A percentile compares a stretch with the other conserved stretches of the same genome.
Conservation (phyloP, 1,284 basidiomycete genomes). For the Athelia sp. region DNA sequence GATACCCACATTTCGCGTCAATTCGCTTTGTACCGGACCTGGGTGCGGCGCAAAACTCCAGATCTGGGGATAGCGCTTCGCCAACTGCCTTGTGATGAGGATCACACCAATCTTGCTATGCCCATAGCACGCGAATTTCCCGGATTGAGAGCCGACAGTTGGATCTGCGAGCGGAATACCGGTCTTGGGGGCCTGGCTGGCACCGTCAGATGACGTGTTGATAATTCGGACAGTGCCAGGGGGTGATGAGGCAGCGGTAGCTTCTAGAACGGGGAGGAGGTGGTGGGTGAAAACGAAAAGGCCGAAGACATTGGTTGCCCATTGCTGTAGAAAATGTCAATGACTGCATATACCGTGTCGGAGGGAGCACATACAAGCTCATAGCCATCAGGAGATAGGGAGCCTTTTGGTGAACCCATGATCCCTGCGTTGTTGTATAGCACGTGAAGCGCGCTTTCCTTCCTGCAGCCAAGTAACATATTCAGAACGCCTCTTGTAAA, state of each 20-base stretch:
- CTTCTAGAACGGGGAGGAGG: constrained; percentile 5
- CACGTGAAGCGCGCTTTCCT: constrained; percentile 3
- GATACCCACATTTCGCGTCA: neutral
- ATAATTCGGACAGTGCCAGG: constrained; percentile 4
- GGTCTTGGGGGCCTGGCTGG: constrained; percentile 1
- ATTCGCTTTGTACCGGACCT: neutral
- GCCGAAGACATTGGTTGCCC: constrained; percentile 7
- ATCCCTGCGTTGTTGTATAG: constrained; percentile 9
- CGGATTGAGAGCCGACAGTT: constrained; percentile 1
- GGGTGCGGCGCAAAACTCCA: constrained; percentile 2
- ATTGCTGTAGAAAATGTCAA: constrained; percentile 6
- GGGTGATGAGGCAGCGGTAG: constrained; percentile 1
- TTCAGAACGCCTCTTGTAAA: constrained; percentile 6
- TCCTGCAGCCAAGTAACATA: constrained; percentile 5
- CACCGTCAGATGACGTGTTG: constrained; percentile 2
- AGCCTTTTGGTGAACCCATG: neutral
- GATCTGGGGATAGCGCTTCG: neutral
- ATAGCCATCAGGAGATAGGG: neutral
- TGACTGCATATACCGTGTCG: neutral
- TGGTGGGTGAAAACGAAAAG: constrained; percentile 5
- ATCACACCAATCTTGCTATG: neutral
- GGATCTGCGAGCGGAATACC: neutral
- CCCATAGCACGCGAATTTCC: constrained; percentile 3
- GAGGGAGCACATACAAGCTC: neutral
- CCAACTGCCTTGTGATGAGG: neutral